Conservation (phyloP, 106 monocot species). For the Posidonia australis region DNA sequence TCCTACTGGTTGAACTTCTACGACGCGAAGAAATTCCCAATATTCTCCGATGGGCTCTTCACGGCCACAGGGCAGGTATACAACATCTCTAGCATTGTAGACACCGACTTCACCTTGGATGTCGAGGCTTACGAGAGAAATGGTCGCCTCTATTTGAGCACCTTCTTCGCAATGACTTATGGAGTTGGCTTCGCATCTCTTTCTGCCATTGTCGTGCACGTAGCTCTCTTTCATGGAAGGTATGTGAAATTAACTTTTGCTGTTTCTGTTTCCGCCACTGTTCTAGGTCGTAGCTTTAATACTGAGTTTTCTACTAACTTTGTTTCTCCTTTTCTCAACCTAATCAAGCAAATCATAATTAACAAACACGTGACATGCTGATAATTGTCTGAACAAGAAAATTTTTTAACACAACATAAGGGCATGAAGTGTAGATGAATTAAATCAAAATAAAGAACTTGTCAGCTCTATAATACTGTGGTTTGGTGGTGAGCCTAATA, state of each 20-base stretch:
- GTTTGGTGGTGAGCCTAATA: too few species aligned
- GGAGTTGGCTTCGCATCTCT: slow-evolving; percentile 21
- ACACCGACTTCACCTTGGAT: slow-evolving; percentile 16
- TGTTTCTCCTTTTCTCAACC: too few species aligned
- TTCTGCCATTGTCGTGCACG: slow-evolving; percentile 15
- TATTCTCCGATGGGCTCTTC: slow-evolving; percentile 28
- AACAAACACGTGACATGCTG: too few species aligned
- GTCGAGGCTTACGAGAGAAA: slow-evolving; percentile 13
- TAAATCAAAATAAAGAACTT: too few species aligned
- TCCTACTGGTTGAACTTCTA: slow-evolving; percentile 23
- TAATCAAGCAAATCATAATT: too few species aligned
- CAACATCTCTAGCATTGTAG: slow-evolving; percentile 22
- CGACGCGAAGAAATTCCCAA: slow-evolving; percentile 26
- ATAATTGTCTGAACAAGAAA: too few species aligned
- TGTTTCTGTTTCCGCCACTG: too few species aligned
- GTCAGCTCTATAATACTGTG: too few species aligned
- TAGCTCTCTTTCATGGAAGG: slow-evolving; percentile 19
- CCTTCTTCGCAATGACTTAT: slow-evolving; percentile 24
- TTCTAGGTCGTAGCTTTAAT: too few species aligned
- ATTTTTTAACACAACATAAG: too few species aligned
- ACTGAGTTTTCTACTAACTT: too few species aligned
- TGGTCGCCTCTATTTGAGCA: slow-evolving; percentile 19
- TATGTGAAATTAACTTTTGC: background rate
- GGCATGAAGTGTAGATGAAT: too few species aligned
- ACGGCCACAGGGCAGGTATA: slow-evolving; percentile 13